Evolutionary conservation across 2,329 filamentous ascomycete genomes (phyloP).

Genomic region (Trichoderma atroviride): DNA sequence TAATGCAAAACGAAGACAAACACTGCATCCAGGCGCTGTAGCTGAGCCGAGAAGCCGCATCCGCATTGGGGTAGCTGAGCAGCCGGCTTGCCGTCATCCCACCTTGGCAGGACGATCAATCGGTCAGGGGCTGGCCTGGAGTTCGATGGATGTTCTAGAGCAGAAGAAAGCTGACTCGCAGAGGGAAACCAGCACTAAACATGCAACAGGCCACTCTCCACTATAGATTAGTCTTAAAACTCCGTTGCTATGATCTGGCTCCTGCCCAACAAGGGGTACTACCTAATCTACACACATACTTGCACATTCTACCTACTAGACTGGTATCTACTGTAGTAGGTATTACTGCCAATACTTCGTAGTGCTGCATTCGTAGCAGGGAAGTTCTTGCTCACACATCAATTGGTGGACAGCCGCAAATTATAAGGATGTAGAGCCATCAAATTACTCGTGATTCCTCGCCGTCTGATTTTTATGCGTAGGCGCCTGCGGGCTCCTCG

Average conservation of each 20-base stretch:
- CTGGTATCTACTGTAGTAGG: no score
- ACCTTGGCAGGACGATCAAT: constrained; percentile 11
- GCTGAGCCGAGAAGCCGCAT: background rate
- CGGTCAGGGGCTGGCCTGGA: background rate
- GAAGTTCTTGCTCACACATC: background rate
- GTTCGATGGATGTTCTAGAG: background rate
- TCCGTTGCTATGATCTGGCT: background rate
- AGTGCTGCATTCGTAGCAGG: background rate
- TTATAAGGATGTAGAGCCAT: background rate
- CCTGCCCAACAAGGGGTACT: background rate
- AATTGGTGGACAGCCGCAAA: background rate
- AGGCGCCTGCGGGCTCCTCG: background rate
- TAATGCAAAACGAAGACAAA: background rate
- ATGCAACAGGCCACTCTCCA: constrained; percentile 7
- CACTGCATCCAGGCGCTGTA: background rate
- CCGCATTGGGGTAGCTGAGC: background rate
- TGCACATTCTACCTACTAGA: no score
- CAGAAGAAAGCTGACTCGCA: constrained; percentile 11
- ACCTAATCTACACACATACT: background rate
- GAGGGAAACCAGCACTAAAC: background rate
- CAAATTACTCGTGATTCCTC: background rate
- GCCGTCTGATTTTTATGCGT: background rate
- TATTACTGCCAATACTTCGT: background rate
- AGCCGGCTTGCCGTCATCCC: background rate
- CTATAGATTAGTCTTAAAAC: background rate